Evolutionary conservation across 75 land plant genomes (phyloP), one percentile per base, ranked within the genome.

Genomic region (Pinus albicaulis): DNA sequence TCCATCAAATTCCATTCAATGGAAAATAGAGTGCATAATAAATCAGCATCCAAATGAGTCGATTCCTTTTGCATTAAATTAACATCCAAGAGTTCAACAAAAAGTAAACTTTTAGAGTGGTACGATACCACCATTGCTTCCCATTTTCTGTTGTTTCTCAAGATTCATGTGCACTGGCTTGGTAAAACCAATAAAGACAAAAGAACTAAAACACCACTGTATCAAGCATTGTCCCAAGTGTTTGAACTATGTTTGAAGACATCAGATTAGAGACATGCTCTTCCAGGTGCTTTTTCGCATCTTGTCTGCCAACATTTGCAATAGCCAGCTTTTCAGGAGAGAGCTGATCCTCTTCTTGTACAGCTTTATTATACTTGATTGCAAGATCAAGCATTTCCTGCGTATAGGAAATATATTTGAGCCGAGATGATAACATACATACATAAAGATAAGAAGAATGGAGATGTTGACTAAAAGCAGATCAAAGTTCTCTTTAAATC

Each of bases 241-340:
- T 96, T 77, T 94, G 99, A 48, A 94, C 84, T 62, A 96, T 96
- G 77, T 96, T 94, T 38, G 99, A 94, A 10, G 99, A 96, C 99
- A 94, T 96, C 79, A 96, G 82, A 76, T 96, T 87, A 11, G 99
- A 93, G 73, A 96, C 97, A 79, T 96, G 92, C 82, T 94, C 99
- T 73, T 96, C 98, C 34, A 94, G 83, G 77, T 96, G 99, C 84
- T 96, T 94, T 86, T 96, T 96, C 14, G 99, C 99, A 73, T 96
- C 99, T 76, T 94, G 99, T 70, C 98, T 80, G n/a, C 99, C 99
- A 3, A 96, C 99, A 82, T 96, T 96, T 10, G 98, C 99, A 68
- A 96, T 96, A 2, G 90, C 99, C 22, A 96, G 85, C 83, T 96
- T 96, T 76, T 96, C 99, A 26, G 95, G 98, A 17, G 95, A 84